Conservation (phyloP, 495 filamentous ascomycete genomes). For the Hypomontagnella monticulosa region DNA sequence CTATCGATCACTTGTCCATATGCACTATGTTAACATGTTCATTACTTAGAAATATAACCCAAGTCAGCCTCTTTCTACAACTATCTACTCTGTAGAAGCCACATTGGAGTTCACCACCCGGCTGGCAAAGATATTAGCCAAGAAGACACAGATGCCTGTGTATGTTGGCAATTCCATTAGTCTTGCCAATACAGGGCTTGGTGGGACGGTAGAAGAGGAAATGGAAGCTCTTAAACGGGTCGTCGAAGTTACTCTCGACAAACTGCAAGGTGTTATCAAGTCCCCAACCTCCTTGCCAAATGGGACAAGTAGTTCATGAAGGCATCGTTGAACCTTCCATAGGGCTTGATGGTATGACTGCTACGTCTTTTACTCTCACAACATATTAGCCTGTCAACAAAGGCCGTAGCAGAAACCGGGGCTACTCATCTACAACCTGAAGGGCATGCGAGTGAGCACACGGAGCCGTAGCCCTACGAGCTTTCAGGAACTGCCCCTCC, state of each 20-base stretch:
- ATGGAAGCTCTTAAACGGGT: constrained; percentile 84
- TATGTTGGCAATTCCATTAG: constrained; percentile 86
- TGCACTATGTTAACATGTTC: constrained; percentile 15
- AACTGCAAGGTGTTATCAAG: constrained; percentile 53
- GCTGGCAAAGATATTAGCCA: constrained; percentile 81
- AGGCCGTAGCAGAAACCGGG: background rate
- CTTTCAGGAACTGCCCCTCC: background rate
- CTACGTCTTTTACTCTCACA: background rate
- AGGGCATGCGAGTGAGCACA: background rate
- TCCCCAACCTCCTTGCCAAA: constrained; percentile 24
- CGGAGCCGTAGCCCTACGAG: background rate
- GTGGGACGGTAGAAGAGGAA: constrained; percentile 88
- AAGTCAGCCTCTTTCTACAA: constrained; percentile 74
- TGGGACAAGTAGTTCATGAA: constrained; percentile 28
- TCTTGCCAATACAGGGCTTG: constrained; percentile 71
- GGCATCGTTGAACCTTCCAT: background rate
- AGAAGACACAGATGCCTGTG: constrained; percentile 71
- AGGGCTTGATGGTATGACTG: background rate
- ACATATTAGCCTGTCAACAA: background rate
- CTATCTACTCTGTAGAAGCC: constrained; percentile 75
- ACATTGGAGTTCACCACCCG: constrained; percentile 88
- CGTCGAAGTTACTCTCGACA: constrained; percentile 72
- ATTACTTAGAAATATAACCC: constrained; percentile 62
- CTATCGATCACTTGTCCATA: background rate
- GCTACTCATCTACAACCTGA: background rate